Conservation (phyloP, 1,139 yeast species). For the Geotrichum cucujoidarum region DNA sequence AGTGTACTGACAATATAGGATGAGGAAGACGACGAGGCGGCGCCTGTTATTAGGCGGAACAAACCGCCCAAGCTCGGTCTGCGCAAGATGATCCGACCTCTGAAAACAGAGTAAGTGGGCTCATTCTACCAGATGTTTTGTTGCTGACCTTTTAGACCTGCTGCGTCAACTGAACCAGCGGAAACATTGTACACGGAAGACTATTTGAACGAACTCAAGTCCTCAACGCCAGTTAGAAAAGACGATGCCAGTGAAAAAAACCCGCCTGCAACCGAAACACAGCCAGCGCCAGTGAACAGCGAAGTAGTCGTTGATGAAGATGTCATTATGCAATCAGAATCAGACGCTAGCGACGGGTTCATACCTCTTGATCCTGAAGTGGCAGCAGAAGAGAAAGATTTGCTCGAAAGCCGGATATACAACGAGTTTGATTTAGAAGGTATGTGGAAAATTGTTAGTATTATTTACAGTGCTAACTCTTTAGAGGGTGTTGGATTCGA, state of each 20-base stretch:
- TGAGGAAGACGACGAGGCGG: slow-evolving; percentile 1
- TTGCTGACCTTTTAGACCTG: background rate
- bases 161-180: background rate
- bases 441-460: background rate
- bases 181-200: slow-evolving; percentile 10
- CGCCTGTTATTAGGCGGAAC: background rate
- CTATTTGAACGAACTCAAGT: slow-evolving; percentile 13
- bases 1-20: background rate
- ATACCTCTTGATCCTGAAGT: slow-evolving; percentile 21
- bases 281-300: background rate
- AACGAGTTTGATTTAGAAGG: slow-evolving; percentile 30
- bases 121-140: background rate
- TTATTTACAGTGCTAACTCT: background rate
- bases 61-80: slow-evolving; percentile 1
- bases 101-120: slow-evolving; percentile 3
- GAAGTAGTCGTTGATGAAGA: slow-evolving; percentile 2
- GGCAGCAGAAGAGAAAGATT: slow-evolving; percentile 33
- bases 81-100: slow-evolving; percentile 2
- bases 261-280: background rate
- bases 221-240: slow-evolving; percentile 6
- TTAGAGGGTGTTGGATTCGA: slow-evolving; percentile 36
- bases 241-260: background rate
- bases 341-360: slow-evolving; percentile 13
- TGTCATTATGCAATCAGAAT: background rate
- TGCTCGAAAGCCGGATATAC: slow-evolving; percentile 22